Conservation (phyloP, 176 grass and related monocot species). For the Paspalum notatum region DNA sequence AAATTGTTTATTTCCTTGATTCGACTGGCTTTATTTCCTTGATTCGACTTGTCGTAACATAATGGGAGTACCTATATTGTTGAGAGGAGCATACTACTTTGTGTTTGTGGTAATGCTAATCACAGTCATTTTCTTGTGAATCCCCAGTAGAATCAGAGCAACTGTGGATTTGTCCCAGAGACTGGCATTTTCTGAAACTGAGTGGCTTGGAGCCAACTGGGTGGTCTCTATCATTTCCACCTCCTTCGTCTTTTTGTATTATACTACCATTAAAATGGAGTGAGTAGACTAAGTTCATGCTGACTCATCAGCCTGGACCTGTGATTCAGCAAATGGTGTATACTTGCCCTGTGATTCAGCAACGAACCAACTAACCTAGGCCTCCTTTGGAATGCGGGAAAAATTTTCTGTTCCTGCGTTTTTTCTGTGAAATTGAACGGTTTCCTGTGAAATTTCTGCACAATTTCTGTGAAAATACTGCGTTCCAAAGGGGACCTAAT, state of each 20-base stretch:
- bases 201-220: not conserved
- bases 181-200: not conserved
- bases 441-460: too few species aligned
- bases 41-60: too few species aligned
- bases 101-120: too few species aligned
- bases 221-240: slow-evolving; percentile 13
- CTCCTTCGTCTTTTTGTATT: not conserved
- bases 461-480: too few species aligned
- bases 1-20: too few species aligned
- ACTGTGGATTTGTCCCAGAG: not conserved
- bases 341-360: not conserved
- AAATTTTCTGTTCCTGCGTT: too few species aligned
- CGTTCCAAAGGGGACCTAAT: too few species aligned
- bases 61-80: too few species aligned
- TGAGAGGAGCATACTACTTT: too few species aligned
- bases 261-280: not conserved
- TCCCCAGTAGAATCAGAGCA: not conserved
- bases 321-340: not conserved
- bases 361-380: slow-evolving; percentile 9
- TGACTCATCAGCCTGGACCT: not conserved
- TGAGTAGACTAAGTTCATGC: not conserved
- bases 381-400: too few species aligned
- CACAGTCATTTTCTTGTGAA: not conserved
- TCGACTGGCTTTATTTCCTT: too few species aligned
- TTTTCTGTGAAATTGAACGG: too few species aligned